Percentiles rank a stretch among this genome's conserved stretches.
These are phyloP conservation scores for Aspergillus oerlinghausenensis DNA, from an alignment of 2,329 filamentous ascomycete species.

Conservation along the genomic window DNA sequence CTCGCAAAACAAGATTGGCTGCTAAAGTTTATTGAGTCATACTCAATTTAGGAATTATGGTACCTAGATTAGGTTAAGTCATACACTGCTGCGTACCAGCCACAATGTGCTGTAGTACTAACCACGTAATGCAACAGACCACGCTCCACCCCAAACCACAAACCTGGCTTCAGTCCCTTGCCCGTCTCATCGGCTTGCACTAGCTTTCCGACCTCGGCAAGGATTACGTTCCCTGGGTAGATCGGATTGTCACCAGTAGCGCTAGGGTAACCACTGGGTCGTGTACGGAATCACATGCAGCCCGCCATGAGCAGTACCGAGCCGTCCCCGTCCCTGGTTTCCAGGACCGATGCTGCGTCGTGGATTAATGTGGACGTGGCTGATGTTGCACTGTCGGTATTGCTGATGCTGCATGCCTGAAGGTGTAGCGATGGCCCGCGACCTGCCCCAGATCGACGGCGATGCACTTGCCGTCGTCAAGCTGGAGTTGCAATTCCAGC, in stretches of 20 bases:
- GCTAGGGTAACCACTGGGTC: conserved; percentile 14
- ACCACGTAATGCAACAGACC: not conserved
- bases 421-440: conserved; percentile 19
- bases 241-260: conserved; percentile 19
- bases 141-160: conserved; percentile 15
- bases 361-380: not conserved
- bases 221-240: conserved; percentile 20
- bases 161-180: conserved; percentile 17
- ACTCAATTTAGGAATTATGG: too few species aligned
- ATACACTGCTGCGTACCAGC: too few species aligned
- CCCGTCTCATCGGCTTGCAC: conserved; percentile 9
- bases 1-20: too few species aligned
- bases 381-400: not conserved
- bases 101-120: too few species aligned
- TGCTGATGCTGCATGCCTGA: not conserved
- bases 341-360: conserved; percentile 1
- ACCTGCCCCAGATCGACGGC: conserved; percentile 19
- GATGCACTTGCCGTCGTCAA: conserved; percentile 6
- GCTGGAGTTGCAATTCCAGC: conserved; percentile 9
- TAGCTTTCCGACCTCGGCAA: conserved; percentile 9
- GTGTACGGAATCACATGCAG: conserved; percentile 15
- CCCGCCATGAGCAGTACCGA: conserved; percentile 10
- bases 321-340: not conserved
- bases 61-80: too few species aligned
- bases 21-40: too few species aligned